Evolutionary conservation across 768 basidiomycete species (phyloP), one percentile per base, ranked within the genome.

Genomic region (Mycena metata): DNA sequence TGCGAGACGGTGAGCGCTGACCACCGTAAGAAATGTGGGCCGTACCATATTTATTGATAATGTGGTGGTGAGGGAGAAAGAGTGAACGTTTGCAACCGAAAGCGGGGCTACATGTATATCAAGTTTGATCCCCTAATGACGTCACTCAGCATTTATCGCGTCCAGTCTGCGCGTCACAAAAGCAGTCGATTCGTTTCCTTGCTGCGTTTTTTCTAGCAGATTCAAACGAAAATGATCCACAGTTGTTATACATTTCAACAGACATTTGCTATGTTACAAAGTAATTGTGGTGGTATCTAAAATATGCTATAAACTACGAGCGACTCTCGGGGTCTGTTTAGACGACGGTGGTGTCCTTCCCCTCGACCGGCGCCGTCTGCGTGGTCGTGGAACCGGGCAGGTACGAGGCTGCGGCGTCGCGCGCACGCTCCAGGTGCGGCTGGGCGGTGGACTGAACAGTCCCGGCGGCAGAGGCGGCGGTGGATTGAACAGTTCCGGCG

Each of bases 11-110:
- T 55, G 10, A 35, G 51, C 4, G 23, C 15, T 7, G 13, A 23
- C 1, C 71, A 70, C 23, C 71, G 30, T 43, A 26, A 17, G 33
- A 5, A 5, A 46, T 0, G 24, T 2, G 21, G 19, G 36, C 60
- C 83, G 71, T 74, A 92, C 95, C 96, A 97, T 30, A 89, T 6
- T 66, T 7, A 19, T 17, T 12, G n/a, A 10, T 21, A 30, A 43
- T 23, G 64, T 9, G 41, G 19, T 41, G 12, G 54, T 21, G 30
- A 36, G 46, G 47, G 36, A 36, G 30, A 56, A 33, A 36, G 47
- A 17, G 58, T 21, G 43, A 39, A 39, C 5, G 39, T 39, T 39
- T 30, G 15, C 39, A 39, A 39, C 39, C 39, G 15, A 39, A 39
- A 15, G 11, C 11, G 2, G 39, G 15, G 10, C 39, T 39, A 39